Percentiles rank a stretch among this genome's conserved stretches.
phyloP scores from a whole-genome alignment of 2,329 filamentous ascomycete genomes.

The Fusarium falciforme region DNA sequence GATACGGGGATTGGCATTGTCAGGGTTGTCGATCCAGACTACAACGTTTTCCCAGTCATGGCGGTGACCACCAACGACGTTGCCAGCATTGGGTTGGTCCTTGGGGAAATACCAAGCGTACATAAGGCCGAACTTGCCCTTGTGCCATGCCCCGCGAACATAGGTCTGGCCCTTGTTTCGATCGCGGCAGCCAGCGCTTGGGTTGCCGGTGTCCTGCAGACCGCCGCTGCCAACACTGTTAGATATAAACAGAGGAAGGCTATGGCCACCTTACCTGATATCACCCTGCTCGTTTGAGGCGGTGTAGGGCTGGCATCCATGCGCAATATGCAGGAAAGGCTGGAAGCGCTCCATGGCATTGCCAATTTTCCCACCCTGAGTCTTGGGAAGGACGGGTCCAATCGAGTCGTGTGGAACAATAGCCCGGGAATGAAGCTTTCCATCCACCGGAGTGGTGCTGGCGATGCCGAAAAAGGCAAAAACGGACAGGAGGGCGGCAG shows the following conservation, averaged over 20 bases:
- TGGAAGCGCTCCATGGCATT: background rate
- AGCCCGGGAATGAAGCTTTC: background rate
- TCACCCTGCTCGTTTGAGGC: background rate
- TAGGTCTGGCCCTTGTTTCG: background rate
- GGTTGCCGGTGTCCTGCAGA: background rate
- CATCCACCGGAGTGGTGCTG: background rate
- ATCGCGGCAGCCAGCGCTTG: background rate
- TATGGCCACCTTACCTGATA: background rate
- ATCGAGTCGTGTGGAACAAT: background rate
- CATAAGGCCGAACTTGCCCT: background rate
- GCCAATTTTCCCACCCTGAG: background rate
- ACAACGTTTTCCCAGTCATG: background rate
- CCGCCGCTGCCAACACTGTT: background rate
- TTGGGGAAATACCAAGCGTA: background rate
- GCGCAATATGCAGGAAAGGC: background rate
- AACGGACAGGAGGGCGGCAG: background rate
- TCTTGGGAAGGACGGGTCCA: background rate
- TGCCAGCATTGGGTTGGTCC: background rate
- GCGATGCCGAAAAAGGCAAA: background rate
- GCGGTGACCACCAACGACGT: background rate
- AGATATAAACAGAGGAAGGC: background rate
- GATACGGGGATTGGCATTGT: background rate
- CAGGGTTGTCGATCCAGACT: background rate
- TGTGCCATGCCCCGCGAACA: background rate
- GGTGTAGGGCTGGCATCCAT: background rate